A percentile compares a stretch with the other conserved stretches of the same genome.
Evolutionary conservation across 345 rosid species (phyloP).

Genomic region (Turnera subulata): DNA sequence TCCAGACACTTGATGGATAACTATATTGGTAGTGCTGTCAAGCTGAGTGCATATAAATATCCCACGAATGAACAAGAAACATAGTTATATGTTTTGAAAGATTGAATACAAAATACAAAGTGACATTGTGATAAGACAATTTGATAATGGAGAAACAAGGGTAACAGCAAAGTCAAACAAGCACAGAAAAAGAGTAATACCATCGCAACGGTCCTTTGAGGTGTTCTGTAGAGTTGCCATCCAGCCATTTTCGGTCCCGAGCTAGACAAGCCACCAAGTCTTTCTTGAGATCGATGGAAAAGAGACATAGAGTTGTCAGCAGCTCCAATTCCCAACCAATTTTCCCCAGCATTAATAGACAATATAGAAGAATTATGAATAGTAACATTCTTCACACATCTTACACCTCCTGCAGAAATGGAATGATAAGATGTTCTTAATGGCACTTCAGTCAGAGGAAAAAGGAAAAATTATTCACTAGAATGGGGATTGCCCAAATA

Average conservation of each 20-base stretch:
- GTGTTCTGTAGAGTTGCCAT: constrained; percentile 98
- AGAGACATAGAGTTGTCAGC: constrained; percentile 99
- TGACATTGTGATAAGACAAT: too few relatives aligned
- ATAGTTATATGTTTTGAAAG: too few relatives aligned
- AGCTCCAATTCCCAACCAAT: constrained; percentile 96
- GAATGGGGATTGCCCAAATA: too few relatives aligned
- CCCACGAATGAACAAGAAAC: too few relatives aligned
- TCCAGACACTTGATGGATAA: too few relatives aligned
- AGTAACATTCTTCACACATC: constrained; percentile 87
- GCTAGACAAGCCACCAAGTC: constrained; percentile 50
- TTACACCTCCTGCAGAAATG: constrained; percentile 56
- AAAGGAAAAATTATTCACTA: too few relatives aligned
- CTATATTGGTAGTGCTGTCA: too few relatives aligned
- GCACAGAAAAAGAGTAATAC: constrained; percentile 36
- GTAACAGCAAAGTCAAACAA: not conserved
- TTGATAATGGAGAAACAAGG: not conserved
- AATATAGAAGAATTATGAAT: constrained; percentile 72
- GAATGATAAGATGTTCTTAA: not conserved
- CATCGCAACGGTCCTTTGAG: constrained; percentile 83
- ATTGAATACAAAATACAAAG: too few relatives aligned
- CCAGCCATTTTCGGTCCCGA: constrained; percentile 76
- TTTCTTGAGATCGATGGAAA: constrained; percentile 88
- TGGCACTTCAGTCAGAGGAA: not conserved
- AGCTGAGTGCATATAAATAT: too few relatives aligned
- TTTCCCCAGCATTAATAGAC: constrained; percentile 88